Conservation (phyloP, 2,329 filamentous ascomycete genomes). For the Fusarium xyrophilum region DNA sequence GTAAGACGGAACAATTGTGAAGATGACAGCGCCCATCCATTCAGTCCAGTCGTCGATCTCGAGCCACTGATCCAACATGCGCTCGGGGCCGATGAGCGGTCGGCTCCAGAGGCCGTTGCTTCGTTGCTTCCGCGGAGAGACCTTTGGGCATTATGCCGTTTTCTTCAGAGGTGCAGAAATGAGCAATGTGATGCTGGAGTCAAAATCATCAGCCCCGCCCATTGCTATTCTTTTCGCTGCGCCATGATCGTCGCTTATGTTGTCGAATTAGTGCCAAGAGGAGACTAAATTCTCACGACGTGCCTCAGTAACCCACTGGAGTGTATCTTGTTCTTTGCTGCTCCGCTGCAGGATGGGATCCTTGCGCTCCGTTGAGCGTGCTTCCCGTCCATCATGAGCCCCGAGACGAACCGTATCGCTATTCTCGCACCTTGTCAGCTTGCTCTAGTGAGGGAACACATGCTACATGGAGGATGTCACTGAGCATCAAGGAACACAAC, state of each 20-base stretch:
- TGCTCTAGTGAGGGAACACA: neutral
- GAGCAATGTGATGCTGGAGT: neutral
- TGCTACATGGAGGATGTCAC: neutral
- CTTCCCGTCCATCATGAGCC: neutral
- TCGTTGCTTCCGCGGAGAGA: neutral
- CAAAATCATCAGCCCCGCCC: neutral
- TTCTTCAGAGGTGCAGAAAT: too few relatives aligned
- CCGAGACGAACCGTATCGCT: too few relatives aligned
- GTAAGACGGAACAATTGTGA: neutral
- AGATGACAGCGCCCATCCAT: neutral
- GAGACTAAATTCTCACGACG: neutral
- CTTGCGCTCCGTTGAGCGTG: neutral
- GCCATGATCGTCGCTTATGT: neutral
- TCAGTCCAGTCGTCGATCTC: neutral
- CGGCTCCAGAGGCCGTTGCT: neutral
- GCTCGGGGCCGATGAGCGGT: neutral
- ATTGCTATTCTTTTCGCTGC: neutral
- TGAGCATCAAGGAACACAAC: neutral
- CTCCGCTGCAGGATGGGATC: fast-evolving
- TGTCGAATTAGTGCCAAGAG: neutral
- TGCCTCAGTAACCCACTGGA: neutral
- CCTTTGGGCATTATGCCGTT: neutral
- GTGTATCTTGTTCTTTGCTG: neutral
- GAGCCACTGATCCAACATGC: conserved; percentile 11
- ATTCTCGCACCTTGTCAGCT: too few relatives aligned